Conservation (phyloP, 2,329 filamentous ascomycete species). For the Zymoseptoria pseudotritici region DNA sequence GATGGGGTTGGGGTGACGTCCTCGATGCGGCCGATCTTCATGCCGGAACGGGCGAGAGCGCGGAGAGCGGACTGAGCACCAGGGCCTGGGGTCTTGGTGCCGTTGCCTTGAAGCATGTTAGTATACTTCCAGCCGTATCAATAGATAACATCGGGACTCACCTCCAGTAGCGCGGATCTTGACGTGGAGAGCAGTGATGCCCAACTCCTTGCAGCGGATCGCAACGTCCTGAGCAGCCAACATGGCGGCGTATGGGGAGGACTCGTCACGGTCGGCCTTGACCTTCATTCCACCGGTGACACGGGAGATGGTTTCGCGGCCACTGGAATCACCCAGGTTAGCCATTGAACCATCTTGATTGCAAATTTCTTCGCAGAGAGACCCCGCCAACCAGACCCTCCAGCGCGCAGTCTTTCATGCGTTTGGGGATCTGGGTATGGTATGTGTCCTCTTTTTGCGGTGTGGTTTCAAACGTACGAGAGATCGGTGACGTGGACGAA, state of each 20-base stretch:
- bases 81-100: constrained; percentile 98
- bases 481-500: constrained; percentile 99
- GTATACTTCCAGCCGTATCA: neutral
- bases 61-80: constrained; percentile 99
- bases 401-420: neutral
- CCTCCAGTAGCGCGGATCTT: constrained; percentile 99
- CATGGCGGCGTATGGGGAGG: constrained; percentile 99
- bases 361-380: constrained; percentile 15
- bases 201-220: constrained; percentile 76
- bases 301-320: constrained; percentile 99
- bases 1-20: constrained; percentile 98
- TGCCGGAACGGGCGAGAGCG: constrained; percentile 95
- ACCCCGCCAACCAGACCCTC: neutral
- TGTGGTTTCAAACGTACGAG: constrained; percentile 34
- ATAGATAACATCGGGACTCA: constrained; percentile 39
- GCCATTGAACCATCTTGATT: constrained; percentile 39
- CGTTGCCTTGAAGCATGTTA: constrained; percentile 60
- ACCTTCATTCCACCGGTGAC: constrained; percentile 99
- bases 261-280: constrained; percentile 99
- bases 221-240: constrained; percentile 95
- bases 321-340: constrained; percentile 72
- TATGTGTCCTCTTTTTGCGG: constrained; percentile 16
- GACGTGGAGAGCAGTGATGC: constrained; percentile 96
- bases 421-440: neutral
- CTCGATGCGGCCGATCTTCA: constrained; percentile 99